Evolutionary conservation across 2,329 filamentous ascomycete genomes (phyloP).

Genomic region (Penicillium sp.): DNA sequence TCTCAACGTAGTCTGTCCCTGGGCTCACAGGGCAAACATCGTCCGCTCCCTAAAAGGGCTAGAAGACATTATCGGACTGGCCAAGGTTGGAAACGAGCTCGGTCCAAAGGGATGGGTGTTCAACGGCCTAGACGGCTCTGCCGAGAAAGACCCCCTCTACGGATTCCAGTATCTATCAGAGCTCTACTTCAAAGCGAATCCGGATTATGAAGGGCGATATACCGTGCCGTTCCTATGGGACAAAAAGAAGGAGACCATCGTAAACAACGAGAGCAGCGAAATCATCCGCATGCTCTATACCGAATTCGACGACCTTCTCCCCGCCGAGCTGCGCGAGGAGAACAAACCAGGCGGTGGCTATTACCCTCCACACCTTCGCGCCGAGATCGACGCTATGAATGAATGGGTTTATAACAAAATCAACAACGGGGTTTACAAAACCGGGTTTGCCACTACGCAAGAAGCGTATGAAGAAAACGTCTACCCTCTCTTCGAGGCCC

Average conservation of each 20-base stretch:
- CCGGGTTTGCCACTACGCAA: slow-evolving; percentile 74
- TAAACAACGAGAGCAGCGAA: slow-evolving; percentile 84
- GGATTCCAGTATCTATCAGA: slow-evolving; percentile 68
- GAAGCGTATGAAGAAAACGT: slow-evolving; percentile 72
- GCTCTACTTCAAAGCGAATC: slow-evolving; percentile 69
- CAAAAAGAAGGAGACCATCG: slow-evolving; percentile 68
- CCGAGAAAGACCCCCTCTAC: slow-evolving; percentile 64
- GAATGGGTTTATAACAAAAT: slow-evolving; percentile 67
- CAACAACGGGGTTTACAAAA: slow-evolving; percentile 55
- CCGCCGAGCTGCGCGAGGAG: slow-evolving; percentile 53
- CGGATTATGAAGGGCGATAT: slow-evolving; percentile 67
- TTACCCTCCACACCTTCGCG: slow-evolving; percentile 59
- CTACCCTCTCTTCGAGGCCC: slow-evolving; percentile 62
- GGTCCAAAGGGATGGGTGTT: slow-evolving; percentile 68
- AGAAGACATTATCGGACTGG: slow-evolving; percentile 47
- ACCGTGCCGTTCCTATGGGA: slow-evolving; percentile 83
- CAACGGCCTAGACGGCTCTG: slow-evolving; percentile 55
- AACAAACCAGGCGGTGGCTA: slow-evolving; percentile 54
- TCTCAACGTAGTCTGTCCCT: slow-evolving; percentile 59
- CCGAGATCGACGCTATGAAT: slow-evolving; percentile 69
- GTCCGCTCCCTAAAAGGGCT: slow-evolving; percentile 50
- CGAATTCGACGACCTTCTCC: slow-evolving; percentile 67
- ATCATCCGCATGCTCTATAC: slow-evolving; percentile 79
- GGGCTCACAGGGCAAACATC: slow-evolving; percentile 54
- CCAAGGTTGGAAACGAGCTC: slow-evolving; percentile 39